Evolutionary conservation across 116 monocot genomes (phyloP), one percentile per base, ranked within the genome.

Genomic region (Zostera marina): DNA sequence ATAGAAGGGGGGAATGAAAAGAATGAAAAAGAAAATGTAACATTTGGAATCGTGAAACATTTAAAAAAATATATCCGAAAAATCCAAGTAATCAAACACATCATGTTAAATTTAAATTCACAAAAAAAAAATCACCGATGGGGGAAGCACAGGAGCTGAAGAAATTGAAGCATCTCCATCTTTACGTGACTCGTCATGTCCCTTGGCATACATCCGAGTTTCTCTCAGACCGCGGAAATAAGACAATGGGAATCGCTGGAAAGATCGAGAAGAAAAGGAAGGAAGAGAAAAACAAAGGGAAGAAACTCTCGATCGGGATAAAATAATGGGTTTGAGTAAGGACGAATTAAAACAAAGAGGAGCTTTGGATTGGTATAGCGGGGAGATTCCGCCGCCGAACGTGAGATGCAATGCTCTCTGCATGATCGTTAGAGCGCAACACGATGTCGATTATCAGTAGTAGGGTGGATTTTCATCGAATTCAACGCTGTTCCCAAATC

Each of bases 181-280:
- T 7, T 62, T 11, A 52, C 19, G 60, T 13, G 56, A 48, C 11
- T 72, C 74, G 15, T 72, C 61, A 7, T 47, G 63, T 11, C 44
- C 76, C 24, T 49, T 23, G 15, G 82, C 75, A 58, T 78, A 75
- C 68, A 79, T 74, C 66, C 66, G 43, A 21, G 74, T 67, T 9
- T 66, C 60, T 46, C 59, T 68, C 21, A 38, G 5, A 40, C 59
- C 19, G 41, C 20, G 39, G 59, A 41, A 41, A 41, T 16, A 6
- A 19, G 69, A 43, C 25, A 54, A 52, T 9, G 8, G 32, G 32
- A 41, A 57, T 15, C 42, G 65, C 21, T 10, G 17, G 26, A 25
- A 14, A 12, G 11, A 55, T 5, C 8, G 65, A 42, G 15, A 47
- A 15, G 63, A 17, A n/a, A 3, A 17, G 16, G 17, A 16, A 15